Base-by-base conservation (phyloP, 1,284 basidiomycete genomes). In the Paramarasmius palmivorus region DNA sequence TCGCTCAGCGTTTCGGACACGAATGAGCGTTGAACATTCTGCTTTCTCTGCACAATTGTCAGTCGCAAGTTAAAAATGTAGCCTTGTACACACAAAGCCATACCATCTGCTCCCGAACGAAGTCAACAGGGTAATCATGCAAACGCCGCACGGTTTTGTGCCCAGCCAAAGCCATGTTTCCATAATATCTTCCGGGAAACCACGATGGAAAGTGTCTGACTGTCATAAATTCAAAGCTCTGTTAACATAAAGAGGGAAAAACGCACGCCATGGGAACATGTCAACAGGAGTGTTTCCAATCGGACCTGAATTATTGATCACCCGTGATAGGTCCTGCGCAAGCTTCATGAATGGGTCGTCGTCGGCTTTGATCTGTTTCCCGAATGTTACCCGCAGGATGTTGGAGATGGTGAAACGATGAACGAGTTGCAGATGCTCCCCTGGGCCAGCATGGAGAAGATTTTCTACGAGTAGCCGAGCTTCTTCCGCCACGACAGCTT, bases 171-270 rank as follows among this genome's bases (percentile, higher is more conserved):
- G 65, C 64, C 38, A 50, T 49, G 9, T 41, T 48, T 9, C 61
- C 63, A 38, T 64, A 65, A 54, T 59, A 57, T 29, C 61, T 59
- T 2, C 62, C 63, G 15, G 65, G 65, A 36, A 67, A 64, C 62
- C 63, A 67, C 1, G 60, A 59, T 8, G 63, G 64, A 10, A 63
- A 53, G 45, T 63, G 23, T 42, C 52, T 23, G 9, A 65, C 64
- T 65, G 49, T 23, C 14, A 3, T 23, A 25, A 36, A 38, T 8
- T 29, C 42, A 19, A 37, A 34, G 55, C 59, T 52, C 17, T n/a
- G 10, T 22, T 15, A 5, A 14, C 52, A 2, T 20, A 12, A n/a
- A 22, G 49, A 25, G 19, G 49, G 8, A 3, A 1, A 25, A 12
- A 55, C 59, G 26, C 39, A 60, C 59, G 35, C 17, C 59, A 46